Percentiles rank a stretch among this genome's conserved stretches.
These are phyloP conservation scores for Veloboletus limbatus DNA, from an alignment of 1,284 basidiomycete genomes.

Conservation along the genomic window DNA sequence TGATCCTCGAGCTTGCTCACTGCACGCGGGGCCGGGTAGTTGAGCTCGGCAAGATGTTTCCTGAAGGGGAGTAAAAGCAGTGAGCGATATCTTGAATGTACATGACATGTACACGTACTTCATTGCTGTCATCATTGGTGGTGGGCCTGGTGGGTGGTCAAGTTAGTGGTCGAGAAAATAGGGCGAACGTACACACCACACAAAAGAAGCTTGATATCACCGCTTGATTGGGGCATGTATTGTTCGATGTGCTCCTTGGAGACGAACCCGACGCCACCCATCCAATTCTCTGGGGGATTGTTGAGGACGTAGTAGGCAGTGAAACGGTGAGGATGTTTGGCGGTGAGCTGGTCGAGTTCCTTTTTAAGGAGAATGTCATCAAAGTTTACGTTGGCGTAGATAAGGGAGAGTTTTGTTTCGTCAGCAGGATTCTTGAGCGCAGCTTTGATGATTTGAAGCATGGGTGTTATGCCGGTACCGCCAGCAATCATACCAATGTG, in stretches of 20 bases:
- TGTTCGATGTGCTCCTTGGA: slow-evolving; percentile 90
- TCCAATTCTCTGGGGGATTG: slow-evolving; percentile 86
- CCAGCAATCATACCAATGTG: slow-evolving; percentile 97
- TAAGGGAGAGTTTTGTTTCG: slow-evolving; percentile 77
- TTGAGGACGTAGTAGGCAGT: slow-evolving; percentile 90
- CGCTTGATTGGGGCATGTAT: slow-evolving; percentile 60
- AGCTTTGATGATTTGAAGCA: slow-evolving; percentile 95
- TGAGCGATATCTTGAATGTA: background rate
- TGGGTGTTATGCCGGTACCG: slow-evolving; percentile 94
- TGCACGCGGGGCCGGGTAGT: slow-evolving; percentile 85
- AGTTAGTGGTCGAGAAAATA: background rate
- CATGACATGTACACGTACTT: slow-evolving; percentile 58
- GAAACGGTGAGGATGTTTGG: slow-evolving; percentile 70
- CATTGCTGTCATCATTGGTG: slow-evolving; percentile 97
- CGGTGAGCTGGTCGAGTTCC: slow-evolving; percentile 80
- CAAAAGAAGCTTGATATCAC: slow-evolving; percentile 80
- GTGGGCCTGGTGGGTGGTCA: slow-evolving; percentile 61
- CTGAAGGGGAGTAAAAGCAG: slow-evolving; percentile 37
- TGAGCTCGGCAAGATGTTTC: slow-evolving; percentile 86
- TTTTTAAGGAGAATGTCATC: slow-evolving; percentile 87
- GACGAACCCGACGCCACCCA: slow-evolving; percentile 88
- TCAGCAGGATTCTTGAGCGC: slow-evolving; percentile 85
- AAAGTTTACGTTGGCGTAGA: slow-evolving; percentile 94
- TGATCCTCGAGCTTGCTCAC: slow-evolving; percentile 92
- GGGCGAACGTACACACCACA: slow-evolving; percentile 59